These are phyloP conservation scores for Solanum corneliomulleri DNA, from an alignment of 257 asterid genomes.

Conservation along the genomic window DNA sequence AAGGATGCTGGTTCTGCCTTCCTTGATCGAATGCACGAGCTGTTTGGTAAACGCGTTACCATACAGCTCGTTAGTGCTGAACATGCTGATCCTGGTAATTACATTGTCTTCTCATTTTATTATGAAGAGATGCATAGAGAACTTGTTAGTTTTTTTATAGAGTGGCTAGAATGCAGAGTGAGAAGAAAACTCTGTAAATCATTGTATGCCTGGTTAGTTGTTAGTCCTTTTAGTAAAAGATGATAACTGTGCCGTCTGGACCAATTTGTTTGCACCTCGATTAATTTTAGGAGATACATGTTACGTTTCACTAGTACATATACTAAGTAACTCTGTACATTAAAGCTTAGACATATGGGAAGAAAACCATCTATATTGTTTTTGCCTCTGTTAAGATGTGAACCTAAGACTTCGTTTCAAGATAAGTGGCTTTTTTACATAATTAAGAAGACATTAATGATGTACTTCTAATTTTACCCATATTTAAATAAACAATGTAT, in stretches of 20 bases:
- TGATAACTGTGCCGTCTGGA: not conserved
- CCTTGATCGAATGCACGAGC: conserved; percentile 53
- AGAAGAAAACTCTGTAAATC: not conserved
- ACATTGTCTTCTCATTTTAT: not conserved
- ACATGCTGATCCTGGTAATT: conserved; percentile 30
- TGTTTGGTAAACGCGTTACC: conserved; percentile 43
- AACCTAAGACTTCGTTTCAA: not conserved
- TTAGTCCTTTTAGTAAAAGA: not conserved
- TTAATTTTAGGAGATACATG: not conserved
- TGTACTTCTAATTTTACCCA: not conserved
- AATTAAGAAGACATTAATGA: not conserved
- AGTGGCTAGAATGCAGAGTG: not conserved
- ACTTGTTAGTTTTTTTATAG: not conserved
- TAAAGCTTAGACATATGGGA: not conserved
- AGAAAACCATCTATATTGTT: not conserved
- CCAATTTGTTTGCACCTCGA: not conserved
- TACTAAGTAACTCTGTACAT: not conserved
- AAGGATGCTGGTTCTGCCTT: conserved; percentile 32
- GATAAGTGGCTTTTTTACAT: not conserved
- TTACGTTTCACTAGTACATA: not conserved
- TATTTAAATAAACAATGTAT: not conserved
- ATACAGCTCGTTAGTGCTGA: conserved; percentile 58
- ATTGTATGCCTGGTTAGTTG: not conserved
- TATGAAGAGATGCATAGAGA: not conserved
- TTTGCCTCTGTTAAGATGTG: not conserved